Base-by-base conservation (phyloP, 139 green algal genomes). In the Haematococcus sp. region DNA sequence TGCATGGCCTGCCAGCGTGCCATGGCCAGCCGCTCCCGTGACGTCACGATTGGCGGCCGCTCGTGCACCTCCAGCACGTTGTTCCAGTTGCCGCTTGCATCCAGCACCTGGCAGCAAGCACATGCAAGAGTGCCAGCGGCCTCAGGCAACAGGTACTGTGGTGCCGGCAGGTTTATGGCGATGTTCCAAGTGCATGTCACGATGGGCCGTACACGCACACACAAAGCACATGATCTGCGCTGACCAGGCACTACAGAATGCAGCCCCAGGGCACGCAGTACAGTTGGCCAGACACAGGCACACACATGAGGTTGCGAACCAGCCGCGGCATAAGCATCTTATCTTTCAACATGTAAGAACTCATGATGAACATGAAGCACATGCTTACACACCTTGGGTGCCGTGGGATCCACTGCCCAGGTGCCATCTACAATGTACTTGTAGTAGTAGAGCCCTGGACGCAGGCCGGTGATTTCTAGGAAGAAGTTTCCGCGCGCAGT, bases 371-470 rank as follows among this genome's bases (percentile, higher is more conserved):
- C n/a, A n/a, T n/a, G n/a, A n/a, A n/a, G n/a, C n/a, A n/a, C n/a
- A n/a, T n/a, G n/a, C n/a, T n/a, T n/a, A n/a, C n/a, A n/a, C n/a
- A 85, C 79, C 25, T 83, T 87, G 25, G 84, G 78, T 11, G 73
- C 79, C 0, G 68, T 40, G 15, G 81, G 67, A 71, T 94, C 90
- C 13, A 90, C 74, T 1, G 81, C 78, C 90, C 90, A 94, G 28
- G 71, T 84, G 56, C 83, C 83, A 63, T 95, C 88, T 35, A 95
- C 80, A 27, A 95, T 89, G 84, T 83, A 94, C 69, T 95, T 95
- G 86, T 90, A 95, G 73, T 81, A 79, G 76, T 95, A 91, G 0
- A 73, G 33, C 1, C 90, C 90, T 0, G 90, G 90, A 7, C 59
- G 70, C 31, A 93, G 56, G 40, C 89, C 88, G 56, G 81, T 46